Base-by-base conservation (phyloP, 805 yeast species). In the Candida yuanshanica region DNA sequence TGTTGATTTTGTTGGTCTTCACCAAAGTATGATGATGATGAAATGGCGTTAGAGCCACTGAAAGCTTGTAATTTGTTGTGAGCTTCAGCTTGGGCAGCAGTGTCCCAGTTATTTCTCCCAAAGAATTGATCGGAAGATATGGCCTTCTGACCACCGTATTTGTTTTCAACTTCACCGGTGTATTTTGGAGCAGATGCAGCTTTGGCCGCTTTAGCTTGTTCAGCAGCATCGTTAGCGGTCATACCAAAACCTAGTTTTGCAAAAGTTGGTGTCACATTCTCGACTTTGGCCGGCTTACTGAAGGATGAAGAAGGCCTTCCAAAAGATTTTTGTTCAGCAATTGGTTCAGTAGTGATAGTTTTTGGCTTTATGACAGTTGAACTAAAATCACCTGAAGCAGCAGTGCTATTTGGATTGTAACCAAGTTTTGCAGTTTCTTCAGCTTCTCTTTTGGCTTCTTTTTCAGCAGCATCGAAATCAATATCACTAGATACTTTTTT, bases 91-190 rank as follows among this genome's bases (percentile, higher is more conserved):
- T 83, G 83, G 31, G 86, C 85, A 2, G 70, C 71, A 49, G 84
- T 83, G 55, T 88, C 97, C 56, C 76, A 87, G 20, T 79, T 68
- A 33, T 90, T 91, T 56, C 95, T 81, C 16, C 96, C 96, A 63
- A 93, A 93, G 56, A 77, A 79, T 66, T 90, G 95, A 64, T 93
- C 98, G 2, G 97, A 90, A 0, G 98, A 93, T 48, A 93, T 93
- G 36, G 90, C 96, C 73, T 87, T 91, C 61, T 90, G 96, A 32
- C 68, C 69, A 42, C 97, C 97, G 59, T 75, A 93, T 66, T 88
- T 86, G 55, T 69, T 71, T 29, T 77, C 79, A 23, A 84, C 84
- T 49, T 81, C 81, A 27, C 93, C 93, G 1, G 88, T 79, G 59
- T 83, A 83, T 51, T 72, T 71, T 41, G 75, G 77, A 34, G 77